Evolutionary conservation across 208 protist species (phyloP).

Genomic region (Lotmaria passim): DNA sequence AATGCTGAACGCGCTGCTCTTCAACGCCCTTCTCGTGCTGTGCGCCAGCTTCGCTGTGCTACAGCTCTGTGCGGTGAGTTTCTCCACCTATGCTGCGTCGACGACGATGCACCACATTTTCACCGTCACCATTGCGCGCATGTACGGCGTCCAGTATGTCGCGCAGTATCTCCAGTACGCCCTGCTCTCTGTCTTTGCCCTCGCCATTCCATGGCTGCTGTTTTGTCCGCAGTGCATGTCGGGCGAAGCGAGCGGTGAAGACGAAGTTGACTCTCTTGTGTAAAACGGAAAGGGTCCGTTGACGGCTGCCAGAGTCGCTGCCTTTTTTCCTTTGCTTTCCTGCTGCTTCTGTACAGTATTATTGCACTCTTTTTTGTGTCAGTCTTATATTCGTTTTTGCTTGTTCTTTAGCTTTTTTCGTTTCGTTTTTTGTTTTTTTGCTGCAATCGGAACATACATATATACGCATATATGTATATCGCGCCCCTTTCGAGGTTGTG

Average conservation of each 20-base stretch:
- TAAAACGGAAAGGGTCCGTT: background rate
- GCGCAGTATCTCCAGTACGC: slow-evolving; percentile 62
- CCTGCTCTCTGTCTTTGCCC: slow-evolving; percentile 39
- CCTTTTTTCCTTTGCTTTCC: slow-evolving; percentile 10
- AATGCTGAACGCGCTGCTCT: slow-evolving; percentile 94
- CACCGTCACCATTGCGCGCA: slow-evolving; percentile 43
- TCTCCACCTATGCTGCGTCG: slow-evolving; percentile 69
- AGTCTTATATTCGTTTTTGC: slow-evolving; percentile 4
- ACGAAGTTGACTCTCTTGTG: slow-evolving; percentile 27
- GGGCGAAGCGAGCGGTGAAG: slow-evolving; percentile 18
- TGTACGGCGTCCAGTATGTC: slow-evolving; percentile 59
- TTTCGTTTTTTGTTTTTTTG: background rate
- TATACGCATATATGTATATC: too few relatives aligned
- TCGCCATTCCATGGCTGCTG: slow-evolving; percentile 32
- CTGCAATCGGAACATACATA: too few relatives aligned
- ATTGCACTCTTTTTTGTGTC: background rate
- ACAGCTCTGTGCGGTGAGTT: slow-evolving; percentile 90
- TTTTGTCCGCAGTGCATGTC: slow-evolving; percentile 19
- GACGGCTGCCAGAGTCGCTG: background rate
- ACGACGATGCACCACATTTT: slow-evolving; percentile 66
- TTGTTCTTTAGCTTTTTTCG: slow-evolving; percentile 3
- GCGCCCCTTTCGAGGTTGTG: too few relatives aligned
- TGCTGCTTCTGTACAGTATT: too few relatives aligned
- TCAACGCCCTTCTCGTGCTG: slow-evolving; percentile 92
- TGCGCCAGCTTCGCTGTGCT: slow-evolving; percentile 88